Evolutionary conservation across 257 asterid genomes (phyloP).

Genomic region (Solanum etuberosum): DNA sequence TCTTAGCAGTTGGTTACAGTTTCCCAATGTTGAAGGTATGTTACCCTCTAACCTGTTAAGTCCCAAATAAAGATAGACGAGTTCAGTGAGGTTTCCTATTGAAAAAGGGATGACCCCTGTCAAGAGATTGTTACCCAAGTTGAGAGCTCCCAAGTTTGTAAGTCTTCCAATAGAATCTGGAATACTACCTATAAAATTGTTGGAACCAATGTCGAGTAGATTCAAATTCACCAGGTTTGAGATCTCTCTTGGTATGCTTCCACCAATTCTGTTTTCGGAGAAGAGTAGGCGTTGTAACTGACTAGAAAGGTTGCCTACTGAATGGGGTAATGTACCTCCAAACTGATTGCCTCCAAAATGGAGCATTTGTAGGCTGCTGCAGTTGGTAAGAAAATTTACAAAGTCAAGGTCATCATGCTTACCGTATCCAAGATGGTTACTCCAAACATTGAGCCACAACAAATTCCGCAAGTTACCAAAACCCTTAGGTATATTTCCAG

Average conservation of each 20-base stretch:
- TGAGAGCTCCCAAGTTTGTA: constrained; percentile 13
- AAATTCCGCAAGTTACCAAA: constrained; percentile 19
- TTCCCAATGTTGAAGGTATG: constrained; percentile 30
- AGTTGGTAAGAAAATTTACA: constrained; percentile 10
- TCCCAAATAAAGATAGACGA: constrained; percentile 12
- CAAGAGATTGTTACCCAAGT: constrained; percentile 18
- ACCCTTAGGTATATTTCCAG: constrained; percentile 22
- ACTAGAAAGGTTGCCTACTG: constrained; percentile 22
- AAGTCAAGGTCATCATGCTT: constrained; percentile 21
- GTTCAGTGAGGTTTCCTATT: constrained; percentile 22
- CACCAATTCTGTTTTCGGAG: constrained; percentile 13
- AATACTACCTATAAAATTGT: constrained; percentile 20
- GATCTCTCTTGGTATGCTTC: constrained; percentile 28
- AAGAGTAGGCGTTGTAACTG: constrained; percentile 14
- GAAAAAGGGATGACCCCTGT: constrained; percentile 23
- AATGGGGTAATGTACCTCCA: constrained; percentile 25
- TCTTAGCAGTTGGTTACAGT: constrained; percentile 15
- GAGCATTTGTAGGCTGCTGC: constrained; percentile 18
- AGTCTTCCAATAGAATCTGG: constrained; percentile 35
- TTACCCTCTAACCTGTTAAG: constrained; percentile 30
- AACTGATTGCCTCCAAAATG: constrained; percentile 16
- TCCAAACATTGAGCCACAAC: constrained; percentile 6
- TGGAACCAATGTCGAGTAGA: constrained; percentile 10
- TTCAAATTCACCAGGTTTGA: constrained; percentile 20
- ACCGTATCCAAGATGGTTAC: constrained; percentile 16